Evolutionary conservation across 2,329 filamentous ascomycete genomes (phyloP), one percentile per base, ranked within the genome.

Genomic region (Nemania abortiva): DNA sequence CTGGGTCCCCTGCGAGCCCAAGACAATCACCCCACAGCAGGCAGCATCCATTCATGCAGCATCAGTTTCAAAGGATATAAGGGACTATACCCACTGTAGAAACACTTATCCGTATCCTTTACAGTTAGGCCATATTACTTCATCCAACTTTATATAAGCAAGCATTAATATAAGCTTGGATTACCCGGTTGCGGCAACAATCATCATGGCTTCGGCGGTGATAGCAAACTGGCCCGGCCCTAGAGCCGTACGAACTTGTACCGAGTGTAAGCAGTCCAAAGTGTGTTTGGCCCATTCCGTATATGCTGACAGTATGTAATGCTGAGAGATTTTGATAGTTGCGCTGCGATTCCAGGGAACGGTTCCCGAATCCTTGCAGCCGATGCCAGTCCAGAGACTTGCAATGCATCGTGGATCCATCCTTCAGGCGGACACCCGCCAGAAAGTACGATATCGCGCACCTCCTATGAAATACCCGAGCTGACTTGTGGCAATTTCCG

Each of bases 241-340:
- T 5, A 72, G 76, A 20, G 71, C 74, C 5, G 75, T 77, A 56
- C 74, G 76, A 64, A 77, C 76, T 9, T 77, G 76, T 70, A 77
- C 76, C n/a, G 76, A 77, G 71, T 77, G 76, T 71, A 77, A 77
- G 53, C 76, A 77, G 63, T 76, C 75, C 39, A 77, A 77, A 68
- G 76, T 76, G 64, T 24, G 61, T 63, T 63, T 45, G 49, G 47
- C 52, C 57, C 50, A 31, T 57, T 58, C 52, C 49, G 70, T 15
- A 54, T 61, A 45, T 62, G 63, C 4, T 55, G 15, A 67, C 72
- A 67, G 29, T 39, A 61, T 52, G 13, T 29, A 29, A 50, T 58
- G 58, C 55, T 72, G 18, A 69, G 31, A 59, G 10, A 63, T 53
- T 7, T 29, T 34, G 13, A 53, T 66, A 79, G 77, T 70, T 79